Conservation (phyloP, 2,329 filamentous ascomycete genomes). For the Neonectria faginata region DNA sequence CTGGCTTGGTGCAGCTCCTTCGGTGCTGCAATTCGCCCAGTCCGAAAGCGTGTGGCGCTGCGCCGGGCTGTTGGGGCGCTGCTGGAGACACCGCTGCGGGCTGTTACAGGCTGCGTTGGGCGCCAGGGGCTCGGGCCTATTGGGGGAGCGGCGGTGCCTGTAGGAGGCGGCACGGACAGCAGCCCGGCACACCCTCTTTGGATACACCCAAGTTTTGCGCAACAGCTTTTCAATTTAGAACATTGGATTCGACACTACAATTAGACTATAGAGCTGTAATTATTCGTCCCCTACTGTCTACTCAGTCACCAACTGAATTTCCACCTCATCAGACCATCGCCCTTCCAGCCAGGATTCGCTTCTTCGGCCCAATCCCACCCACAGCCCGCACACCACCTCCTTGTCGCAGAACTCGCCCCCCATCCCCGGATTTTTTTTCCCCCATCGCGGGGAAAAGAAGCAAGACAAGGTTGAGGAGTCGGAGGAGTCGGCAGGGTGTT, state of each 20-base stretch:
- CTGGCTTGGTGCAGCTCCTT: neutral
- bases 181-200: neutral
- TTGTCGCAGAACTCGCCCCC: slow-evolving; percentile 4
- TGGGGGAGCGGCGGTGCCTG: slow-evolving; percentile 22
- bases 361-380: slow-evolving; percentile 11
- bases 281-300: too few relatives aligned
- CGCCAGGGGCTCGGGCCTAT: slow-evolving; percentile 22
- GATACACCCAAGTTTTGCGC: neutral
- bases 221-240: too few relatives aligned
- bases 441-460: slow-evolving; percentile 19
- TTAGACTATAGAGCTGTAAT: too few relatives aligned
- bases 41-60: slow-evolving; percentile 20
- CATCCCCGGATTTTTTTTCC: slow-evolving; percentile 4
- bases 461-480: neutral
- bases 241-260: too few relatives aligned
- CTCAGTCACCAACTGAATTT: too few relatives aligned
- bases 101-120: slow-evolving; percentile 16
- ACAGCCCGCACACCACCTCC: slow-evolving; percentile 5
- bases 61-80: slow-evolving; percentile 19
- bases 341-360: slow-evolving; percentile 4
- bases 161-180: slow-evolving; percentile 13
- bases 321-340: slow-evolving; percentile 8
- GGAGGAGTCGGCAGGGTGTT: neutral
- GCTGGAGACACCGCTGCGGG: neutral
- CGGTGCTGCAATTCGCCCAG: slow-evolving; percentile 21